Base-by-base conservation (phyloP, 805 yeast genomes). In the Sugiyamaella boreocaroliniensis region DNA sequence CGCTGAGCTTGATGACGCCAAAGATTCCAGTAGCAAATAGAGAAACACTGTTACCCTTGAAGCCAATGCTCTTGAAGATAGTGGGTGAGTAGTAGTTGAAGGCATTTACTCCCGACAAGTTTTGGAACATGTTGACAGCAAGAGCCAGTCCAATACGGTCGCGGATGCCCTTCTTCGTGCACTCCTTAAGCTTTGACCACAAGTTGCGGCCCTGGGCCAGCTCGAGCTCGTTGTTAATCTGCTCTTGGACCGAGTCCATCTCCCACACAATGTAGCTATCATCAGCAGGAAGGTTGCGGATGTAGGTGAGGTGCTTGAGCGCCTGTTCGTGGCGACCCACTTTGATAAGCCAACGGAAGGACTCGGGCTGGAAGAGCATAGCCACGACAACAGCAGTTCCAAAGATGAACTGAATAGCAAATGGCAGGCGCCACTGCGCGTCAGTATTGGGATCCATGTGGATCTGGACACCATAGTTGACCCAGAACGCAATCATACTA, bases 11-110 rank as follows among this genome's bases (percentile, higher is more conserved):
- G 45, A 76, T 64, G 44, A 77, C 64, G 34, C 81, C 82, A 64
- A 78, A 77, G 50, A 77, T 67, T 47, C 82, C 82, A 4, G 81
- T 76, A 4, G 81, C 76, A 16, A 75, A 69, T 42, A 78, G 66
- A 1, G 75, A 71, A 1, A 78, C 73, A 46, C 72, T 68, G 11
- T 72, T 62, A 1, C 79, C 77, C 41, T 60, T 64, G 16, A 78
- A 69, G 16, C 82, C 82, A 53, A 78, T 68, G 3, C 78, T 69
- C 54, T 71, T 65, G 65, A 78, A 76, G 43, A 78, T 69, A 4
- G 73, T 69, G 19, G 79, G 80, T n/a, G 81, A 75, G 61, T 77
- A 78, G 60, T 78, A 78, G 52, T 75, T 77, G 22, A 59, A 40
- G 14, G 57, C 55, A 34, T 52, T 52, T 14, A 52, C 48, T 44